Evolutionary conservation across 2,329 filamentous ascomycete species (phyloP).

Genomic region (Cladosporium halotolerans): DNA sequence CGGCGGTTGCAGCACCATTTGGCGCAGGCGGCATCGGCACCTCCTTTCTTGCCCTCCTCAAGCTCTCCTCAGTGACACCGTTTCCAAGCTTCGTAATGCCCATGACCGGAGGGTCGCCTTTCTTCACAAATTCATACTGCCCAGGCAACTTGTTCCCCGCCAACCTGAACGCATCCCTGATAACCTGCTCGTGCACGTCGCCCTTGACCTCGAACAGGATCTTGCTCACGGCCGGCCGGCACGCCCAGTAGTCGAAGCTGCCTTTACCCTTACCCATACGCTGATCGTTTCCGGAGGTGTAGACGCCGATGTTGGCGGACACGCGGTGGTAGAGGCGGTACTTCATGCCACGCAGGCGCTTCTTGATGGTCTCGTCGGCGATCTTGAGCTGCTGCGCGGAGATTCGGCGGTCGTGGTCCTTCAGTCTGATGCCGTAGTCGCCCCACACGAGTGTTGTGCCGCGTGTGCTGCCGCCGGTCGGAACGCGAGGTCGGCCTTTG

Average conservation of each 20-base stretch:
- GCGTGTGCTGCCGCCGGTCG: constrained; percentile 83
- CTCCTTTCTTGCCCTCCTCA: constrained; percentile 61
- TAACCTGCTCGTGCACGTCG: constrained; percentile 88
- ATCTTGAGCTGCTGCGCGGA: constrained; percentile 80
- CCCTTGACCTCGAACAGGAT: constrained; percentile 91
- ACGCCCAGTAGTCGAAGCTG: constrained; percentile 93
- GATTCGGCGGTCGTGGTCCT: constrained; percentile 86
- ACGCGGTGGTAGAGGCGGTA: constrained; percentile 90
- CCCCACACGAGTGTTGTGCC: constrained; percentile 96
- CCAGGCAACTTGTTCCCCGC: constrained; percentile 92
- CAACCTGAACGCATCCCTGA: constrained; percentile 84
- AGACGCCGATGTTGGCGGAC: constrained; percentile 89
- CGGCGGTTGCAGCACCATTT: constrained; percentile 23
- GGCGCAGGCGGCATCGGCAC: constrained; percentile 19
- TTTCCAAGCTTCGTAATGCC: constrained; percentile 83
- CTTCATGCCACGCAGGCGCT: constrained; percentile 79
- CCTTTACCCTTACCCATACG: constrained; percentile 99
- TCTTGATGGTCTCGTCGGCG: constrained; percentile 89
- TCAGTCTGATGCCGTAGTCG: constrained; percentile 90
- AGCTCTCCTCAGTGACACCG: constrained; percentile 72
- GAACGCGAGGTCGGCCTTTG: constrained; percentile 80
- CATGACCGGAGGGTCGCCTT: constrained; percentile 81
- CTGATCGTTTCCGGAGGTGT: constrained; percentile 89
- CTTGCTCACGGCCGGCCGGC: constrained; percentile 81
- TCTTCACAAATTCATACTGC: constrained; percentile 88